Evolutionary conservation across 768 basidiomycete species (phyloP).

Genomic region (Collybia sordida): DNA sequence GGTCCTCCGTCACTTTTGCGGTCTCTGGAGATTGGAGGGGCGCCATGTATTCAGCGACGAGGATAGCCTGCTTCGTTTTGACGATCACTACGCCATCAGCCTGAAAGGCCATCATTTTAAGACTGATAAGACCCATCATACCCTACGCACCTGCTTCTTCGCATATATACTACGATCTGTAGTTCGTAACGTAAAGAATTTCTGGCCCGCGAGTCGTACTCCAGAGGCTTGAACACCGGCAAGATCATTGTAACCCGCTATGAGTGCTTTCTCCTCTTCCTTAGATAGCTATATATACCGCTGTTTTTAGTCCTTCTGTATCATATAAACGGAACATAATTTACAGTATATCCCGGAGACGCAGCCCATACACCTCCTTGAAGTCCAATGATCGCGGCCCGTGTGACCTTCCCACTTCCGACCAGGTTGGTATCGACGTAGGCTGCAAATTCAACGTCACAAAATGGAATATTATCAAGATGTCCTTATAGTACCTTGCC

Average conservation of each 20-base stretch:
- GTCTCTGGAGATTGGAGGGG: conserved; percentile 69
- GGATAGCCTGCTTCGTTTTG: conserved; percentile 83
- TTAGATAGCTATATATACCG: conserved; percentile 48
- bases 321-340: conserved; percentile 22
- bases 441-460: conserved; percentile 37
- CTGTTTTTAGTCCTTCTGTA: conserved; percentile 1
- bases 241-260: conserved; percentile 44
- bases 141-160: conserved; percentile 70
- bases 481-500: conserved; percentile 51
- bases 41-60: conserved; percentile 72
- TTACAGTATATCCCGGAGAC: conserved; percentile 56
- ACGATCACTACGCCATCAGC: conserved; percentile 72
- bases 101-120: conserved; percentile 34
- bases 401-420: conserved; percentile 67
- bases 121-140: background rate
- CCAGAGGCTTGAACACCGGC: conserved; percentile 52
- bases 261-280: conserved; percentile 62
- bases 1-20: conserved; percentile 58
- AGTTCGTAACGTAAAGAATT: conserved; percentile 69
- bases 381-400: conserved; percentile 76
- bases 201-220: conserved; percentile 61
- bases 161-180: conserved; percentile 59
- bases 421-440: conserved; percentile 84
- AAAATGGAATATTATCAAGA: background rate
- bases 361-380: conserved; percentile 79